A percentile compares a stretch with the other conserved stretches of the same genome.
Conservation (phyloP, 441 rosid species). For the Eugenia klotzschiana region DNA sequence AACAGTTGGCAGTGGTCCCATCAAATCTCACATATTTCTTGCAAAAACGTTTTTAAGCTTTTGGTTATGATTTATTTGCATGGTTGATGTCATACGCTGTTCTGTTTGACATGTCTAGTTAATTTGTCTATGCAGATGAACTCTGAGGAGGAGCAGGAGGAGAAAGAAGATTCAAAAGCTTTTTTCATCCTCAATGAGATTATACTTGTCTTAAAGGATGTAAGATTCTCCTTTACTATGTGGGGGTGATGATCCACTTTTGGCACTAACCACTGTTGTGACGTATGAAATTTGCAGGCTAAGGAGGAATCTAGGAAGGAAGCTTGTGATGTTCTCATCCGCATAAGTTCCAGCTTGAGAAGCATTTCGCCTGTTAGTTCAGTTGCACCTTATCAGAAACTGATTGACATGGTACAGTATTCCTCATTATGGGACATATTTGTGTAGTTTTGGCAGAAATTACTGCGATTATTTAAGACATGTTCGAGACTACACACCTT, state of each 20-base stretch:
- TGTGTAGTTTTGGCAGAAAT: neutral
- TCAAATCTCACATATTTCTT: neutral
- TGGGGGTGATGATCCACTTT: neutral
- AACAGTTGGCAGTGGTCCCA: too few relatives aligned
- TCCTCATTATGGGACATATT: neutral
- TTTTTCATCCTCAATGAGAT: slow-evolving; percentile 88
- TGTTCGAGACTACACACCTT: neutral
- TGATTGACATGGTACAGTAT: slow-evolving; percentile 52
- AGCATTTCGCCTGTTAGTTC: slow-evolving; percentile 19
- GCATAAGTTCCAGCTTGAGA: slow-evolving; percentile 36
- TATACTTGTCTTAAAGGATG: slow-evolving; percentile 73
- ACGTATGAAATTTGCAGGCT: slow-evolving; percentile 24
- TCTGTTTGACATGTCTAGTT: neutral
- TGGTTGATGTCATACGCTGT: neutral
- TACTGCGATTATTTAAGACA: neutral
- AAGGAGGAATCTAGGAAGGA: slow-evolving; percentile 68
- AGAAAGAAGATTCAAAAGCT: slow-evolving; percentile 54
- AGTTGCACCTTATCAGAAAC: slow-evolving; percentile 35
- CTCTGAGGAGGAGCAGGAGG: slow-evolving; percentile 36
- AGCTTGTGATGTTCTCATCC: slow-evolving; percentile 60
- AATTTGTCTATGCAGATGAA: slow-evolving; percentile 32
- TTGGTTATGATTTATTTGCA: neutral
- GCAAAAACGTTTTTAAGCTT: neutral
- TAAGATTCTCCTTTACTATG: slow-evolving; percentile 19
- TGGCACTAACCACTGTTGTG: neutral